Base-by-base conservation (phyloP, 148 eudicot genomes). In the Diospyros lotus region DNA sequence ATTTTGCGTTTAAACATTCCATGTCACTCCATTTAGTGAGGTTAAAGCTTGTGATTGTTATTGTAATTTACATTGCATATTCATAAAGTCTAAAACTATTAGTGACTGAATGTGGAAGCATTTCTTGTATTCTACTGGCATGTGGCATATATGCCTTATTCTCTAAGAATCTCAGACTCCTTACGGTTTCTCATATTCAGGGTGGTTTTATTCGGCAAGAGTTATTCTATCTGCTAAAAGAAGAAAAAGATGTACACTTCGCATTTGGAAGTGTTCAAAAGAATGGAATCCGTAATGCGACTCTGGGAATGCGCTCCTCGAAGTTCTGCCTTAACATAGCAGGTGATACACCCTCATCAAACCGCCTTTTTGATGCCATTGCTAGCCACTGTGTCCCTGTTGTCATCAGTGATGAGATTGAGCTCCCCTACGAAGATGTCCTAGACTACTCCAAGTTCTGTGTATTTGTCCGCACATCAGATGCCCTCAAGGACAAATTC, bases 281-380 rank as follows among this genome's bases (percentile, higher is more conserved):
- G n/a, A 78, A 82, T 53, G 96, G 98, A 28, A 85, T 88, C 56
- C 84, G 74, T 42, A 79, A 84, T 54, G 98, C 98, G 45, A 83
- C 87, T 72, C 84, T 75, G 75, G 98, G 98, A 53, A 93, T 93
- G 98, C 79, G 76, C 38, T 73, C 89, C 1, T 91, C 98, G 55
- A 93, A 93, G 56, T 93, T 93, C 73, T 93, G 98, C 84, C 82
- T 93, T 3, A 89, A 91, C 76, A 88, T 91, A 68, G 98, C 98
- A 1, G 98, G 98, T 12, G 98, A 93, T 81, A 93, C 98, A 28
- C 98, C 98, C 44, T 91, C 96, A 6, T 93, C 98, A 13, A 89
- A 89, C 73, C 96, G 96, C 40, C 89, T 93, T n/a, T 93, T 93
- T 64, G 98, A 93, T 76, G 91, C 98, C 71, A 93, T 93, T 40